These are phyloP conservation scores for Letharia columbiana DNA, from an alignment of 495 filamentous ascomycete species.

Conservation along the genomic window DNA sequence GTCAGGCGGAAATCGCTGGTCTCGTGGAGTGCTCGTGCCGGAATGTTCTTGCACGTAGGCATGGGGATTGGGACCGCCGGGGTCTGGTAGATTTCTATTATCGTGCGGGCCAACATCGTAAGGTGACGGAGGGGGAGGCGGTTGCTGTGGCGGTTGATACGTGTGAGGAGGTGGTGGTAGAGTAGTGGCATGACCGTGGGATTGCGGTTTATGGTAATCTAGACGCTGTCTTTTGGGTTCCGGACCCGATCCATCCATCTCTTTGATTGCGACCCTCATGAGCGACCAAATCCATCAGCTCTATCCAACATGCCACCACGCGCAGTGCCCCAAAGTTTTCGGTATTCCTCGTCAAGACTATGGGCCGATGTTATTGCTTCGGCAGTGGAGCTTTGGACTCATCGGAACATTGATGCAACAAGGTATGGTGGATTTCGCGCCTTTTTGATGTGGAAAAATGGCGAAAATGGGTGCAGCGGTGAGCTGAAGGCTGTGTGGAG, in stretches of 20 bases:
- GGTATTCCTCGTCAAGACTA: slow-evolving; percentile 8
- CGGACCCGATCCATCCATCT: slow-evolving; percentile 26
- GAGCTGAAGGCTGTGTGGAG: not conserved
- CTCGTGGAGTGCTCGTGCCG: slow-evolving; percentile 27
- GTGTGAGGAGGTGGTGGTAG: slow-evolving; percentile 21
- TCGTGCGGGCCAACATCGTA: slow-evolving; percentile 24
- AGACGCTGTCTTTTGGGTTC: slow-evolving; percentile 25
- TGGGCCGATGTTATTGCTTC: not conserved
- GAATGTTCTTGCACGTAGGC: slow-evolving; percentile 26
- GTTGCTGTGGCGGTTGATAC: slow-evolving; percentile 19
- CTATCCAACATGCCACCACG: slow-evolving; percentile 10
- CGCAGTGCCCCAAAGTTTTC: slow-evolving; percentile 4
- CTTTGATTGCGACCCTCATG: slow-evolving; percentile 15
- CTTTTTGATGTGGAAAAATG: not conserved
- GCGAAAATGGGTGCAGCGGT: not conserved
- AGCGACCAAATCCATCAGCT: slow-evolving; percentile 22
- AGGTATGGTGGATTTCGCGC: not conserved
- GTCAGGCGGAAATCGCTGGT: slow-evolving; percentile 23
- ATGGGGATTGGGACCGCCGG: slow-evolving; percentile 22
- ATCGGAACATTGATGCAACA: not conserved
- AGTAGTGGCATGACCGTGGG: slow-evolving; percentile 16
- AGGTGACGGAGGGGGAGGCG: slow-evolving; percentile 22
- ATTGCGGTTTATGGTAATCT: slow-evolving; percentile 22
- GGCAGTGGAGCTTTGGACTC: slow-evolving; percentile 8
- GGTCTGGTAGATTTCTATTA: slow-evolving; percentile 23